Base-by-base conservation (phyloP, 306 rosid genomes). In the Acacia crassicarpa region DNA sequence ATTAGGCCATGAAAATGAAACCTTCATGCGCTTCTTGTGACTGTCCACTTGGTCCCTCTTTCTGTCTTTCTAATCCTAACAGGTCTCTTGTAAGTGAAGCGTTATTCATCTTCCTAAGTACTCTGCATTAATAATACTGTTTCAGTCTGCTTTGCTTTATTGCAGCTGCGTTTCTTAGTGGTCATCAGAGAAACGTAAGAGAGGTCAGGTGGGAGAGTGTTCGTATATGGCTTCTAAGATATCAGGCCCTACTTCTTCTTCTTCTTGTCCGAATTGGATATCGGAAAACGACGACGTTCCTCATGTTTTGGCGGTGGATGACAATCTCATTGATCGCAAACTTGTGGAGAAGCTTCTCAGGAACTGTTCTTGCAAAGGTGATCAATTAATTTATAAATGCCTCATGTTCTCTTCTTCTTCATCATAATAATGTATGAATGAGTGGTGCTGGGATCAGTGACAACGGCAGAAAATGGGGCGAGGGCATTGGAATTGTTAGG, bases 291-390 rank as follows among this genome's bases (percentile, higher is more conserved):
- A 80, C 49, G 91, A 79, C 14, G 82, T 85, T 72, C 98, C 95
- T 46, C 98, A 95, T 81, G 98, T 95, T 85, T 83, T 95, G n/a
- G 98, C 95, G 27, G 98, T 93, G 23, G 98, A 95, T 79, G 98
- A 95, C 74, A 93, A 70, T 65, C 81, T 90, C 51, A 76, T 90
- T 74, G 98, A 95, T 80, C 93, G 97, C 58, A 93, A 90, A 86
- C 88, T 95, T 45, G 88, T 91, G 11, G 98, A 93, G 85, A 91
- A 90, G 59, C 96, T 95, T 4, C 98, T 95, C 67, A 86, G 73
- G 81, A 95, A 95, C 65, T 91, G 94, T 25, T 89, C 95, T 77
- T 93, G 95, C 85, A 91, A 86, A 88, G 98, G 97, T 92, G 82
- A 1, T 15, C 6, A 11, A 12, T 3, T 48, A 10, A 48, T 44